Evolutionary conservation across 441 rosid genomes (phyloP).

Genomic region (Mallotus repandus): DNA sequence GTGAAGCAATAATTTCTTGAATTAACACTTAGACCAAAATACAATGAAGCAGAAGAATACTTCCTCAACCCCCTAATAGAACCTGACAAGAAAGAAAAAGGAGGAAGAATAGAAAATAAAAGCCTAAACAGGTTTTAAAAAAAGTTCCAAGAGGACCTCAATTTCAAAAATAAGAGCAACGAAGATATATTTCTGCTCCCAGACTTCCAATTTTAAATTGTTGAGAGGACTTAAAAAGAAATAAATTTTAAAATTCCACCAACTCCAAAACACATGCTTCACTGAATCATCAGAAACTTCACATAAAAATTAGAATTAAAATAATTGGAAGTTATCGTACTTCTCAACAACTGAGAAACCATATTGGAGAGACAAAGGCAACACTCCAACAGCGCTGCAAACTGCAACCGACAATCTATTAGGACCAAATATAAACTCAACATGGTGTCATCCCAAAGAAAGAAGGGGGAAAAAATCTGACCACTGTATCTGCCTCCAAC

Average conservation of each 20-base stretch:
- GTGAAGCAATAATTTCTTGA: not conserved
- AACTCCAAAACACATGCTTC: not conserved
- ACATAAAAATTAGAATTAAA: not conserved
- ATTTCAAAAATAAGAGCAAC: too few relatives aligned
- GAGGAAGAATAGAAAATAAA: not conserved
- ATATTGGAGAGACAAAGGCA: conserved; percentile 91
- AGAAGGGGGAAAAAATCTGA: conserved; percentile 33
- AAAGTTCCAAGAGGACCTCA: too few relatives aligned
- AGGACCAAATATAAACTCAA: conserved; percentile 19
- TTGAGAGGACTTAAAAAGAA: not conserved
- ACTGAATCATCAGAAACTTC: not conserved
- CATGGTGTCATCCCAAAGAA: conserved; percentile 19
- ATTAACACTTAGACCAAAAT: not conserved
- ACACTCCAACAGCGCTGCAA: conserved; percentile 98
- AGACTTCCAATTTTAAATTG: too few relatives aligned
- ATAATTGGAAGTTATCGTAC: conserved; percentile 52
- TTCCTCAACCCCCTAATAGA: not conserved
- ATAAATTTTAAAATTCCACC: not conserved
- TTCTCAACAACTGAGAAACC: conserved; percentile 85
- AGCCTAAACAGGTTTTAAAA: too few relatives aligned
- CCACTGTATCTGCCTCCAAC: conserved; percentile 99
- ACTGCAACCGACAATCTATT: conserved; percentile 50
- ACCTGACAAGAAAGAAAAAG: not conserved
- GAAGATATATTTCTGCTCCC: too few relatives aligned
- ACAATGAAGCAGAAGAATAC: not conserved